Evolutionary conservation across 2,329 filamentous ascomycete species (phyloP).

Genomic region (Orbilia brochopaga): DNA sequence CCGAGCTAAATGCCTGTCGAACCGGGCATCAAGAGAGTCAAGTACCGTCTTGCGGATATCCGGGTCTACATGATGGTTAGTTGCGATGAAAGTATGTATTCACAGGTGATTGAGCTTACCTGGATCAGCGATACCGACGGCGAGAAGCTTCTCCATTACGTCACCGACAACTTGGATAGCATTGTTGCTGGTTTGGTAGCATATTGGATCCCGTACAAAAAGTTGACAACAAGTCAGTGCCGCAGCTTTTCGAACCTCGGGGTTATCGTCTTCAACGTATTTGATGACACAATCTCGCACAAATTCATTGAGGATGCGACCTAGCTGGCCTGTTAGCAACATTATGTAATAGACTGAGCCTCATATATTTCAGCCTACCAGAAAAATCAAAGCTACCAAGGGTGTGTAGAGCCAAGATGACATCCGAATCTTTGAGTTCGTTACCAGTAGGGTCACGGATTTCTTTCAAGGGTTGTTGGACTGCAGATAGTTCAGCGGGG

Average conservation of each 20-base stretch:
- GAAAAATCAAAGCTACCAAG: constrained; percentile 95
- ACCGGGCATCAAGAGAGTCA: constrained; percentile 85
- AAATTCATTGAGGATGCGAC: constrained; percentile 95
- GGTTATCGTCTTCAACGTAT: constrained; percentile 95
- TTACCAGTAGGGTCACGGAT: constrained; percentile 13
- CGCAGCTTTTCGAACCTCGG: constrained; percentile 89
- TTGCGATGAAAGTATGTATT: not conserved
- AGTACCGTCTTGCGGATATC: constrained; percentile 89
- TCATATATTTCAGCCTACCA: constrained; percentile 59
- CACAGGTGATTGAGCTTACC: constrained; percentile 41
- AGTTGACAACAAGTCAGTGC: constrained; percentile 97
- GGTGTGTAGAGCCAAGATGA: constrained; percentile 91
- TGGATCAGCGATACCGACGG: constrained; percentile 89
- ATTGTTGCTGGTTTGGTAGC: constrained; percentile 96
- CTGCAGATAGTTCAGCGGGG: constrained; percentile 70
- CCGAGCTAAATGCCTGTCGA: constrained; percentile 94
- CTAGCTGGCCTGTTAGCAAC: constrained; percentile 55
- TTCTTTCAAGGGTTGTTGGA: constrained; percentile 66
- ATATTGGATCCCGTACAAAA: constrained; percentile 94
- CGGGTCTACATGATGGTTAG: constrained; percentile 63
- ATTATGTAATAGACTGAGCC: not conserved
- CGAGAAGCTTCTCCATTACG: constrained; percentile 94
- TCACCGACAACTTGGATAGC: constrained; percentile 96
- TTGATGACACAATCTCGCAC: constrained; percentile 97
- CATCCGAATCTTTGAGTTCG: constrained; percentile 79